A percentile compares a stretch with the other conserved stretches of the same genome.
Conservation (phyloP, 2,329 filamentous ascomycete species). For the Didymella sp. region DNA sequence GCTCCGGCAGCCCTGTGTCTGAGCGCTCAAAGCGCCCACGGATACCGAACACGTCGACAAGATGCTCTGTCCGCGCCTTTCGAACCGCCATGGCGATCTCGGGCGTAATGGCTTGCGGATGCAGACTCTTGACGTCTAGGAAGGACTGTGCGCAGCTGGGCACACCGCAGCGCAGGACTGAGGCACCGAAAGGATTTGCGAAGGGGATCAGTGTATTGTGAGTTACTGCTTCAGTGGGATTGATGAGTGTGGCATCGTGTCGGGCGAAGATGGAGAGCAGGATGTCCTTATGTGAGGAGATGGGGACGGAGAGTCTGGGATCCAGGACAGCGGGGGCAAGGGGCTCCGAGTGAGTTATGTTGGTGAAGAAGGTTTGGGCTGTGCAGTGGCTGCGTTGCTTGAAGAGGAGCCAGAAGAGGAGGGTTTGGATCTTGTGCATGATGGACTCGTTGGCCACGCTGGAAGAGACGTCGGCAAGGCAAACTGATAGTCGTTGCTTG, state of each 20-base stretch:
- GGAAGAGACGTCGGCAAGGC: neutral
- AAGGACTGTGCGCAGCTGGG: constrained; percentile 28
- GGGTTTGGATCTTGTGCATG: constrained; percentile 37
- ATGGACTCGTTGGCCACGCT: neutral
- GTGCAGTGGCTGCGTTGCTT: constrained; percentile 36
- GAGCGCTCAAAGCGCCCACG: constrained; percentile 27
- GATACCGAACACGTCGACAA: constrained; percentile 31
- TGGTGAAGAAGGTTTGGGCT: constrained; percentile 43
- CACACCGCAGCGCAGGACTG: constrained; percentile 36
- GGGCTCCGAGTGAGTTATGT: constrained; percentile 25
- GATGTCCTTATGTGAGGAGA: constrained; percentile 17
- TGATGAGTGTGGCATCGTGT: constrained; percentile 17
- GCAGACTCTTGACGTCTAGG: neutral
- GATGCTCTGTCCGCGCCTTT: constrained; percentile 30
- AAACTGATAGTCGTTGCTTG: constrained; percentile 17
- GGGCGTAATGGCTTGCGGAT: neutral
- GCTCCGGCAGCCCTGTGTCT: constrained; percentile 40
- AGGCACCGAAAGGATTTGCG: constrained; percentile 37
- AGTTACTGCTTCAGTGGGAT: constrained; percentile 4
- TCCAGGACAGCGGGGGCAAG: constrained; percentile 33
- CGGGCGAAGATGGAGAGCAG: constrained; percentile 40
- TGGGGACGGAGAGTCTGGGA: constrained; percentile 23
- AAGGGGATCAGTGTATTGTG: constrained; percentile 32
- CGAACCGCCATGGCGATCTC: constrained; percentile 22
- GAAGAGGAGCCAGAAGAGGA: constrained; percentile 46